These are phyloP conservation scores for Moesziomyces antarcticus DNA, from an alignment of 1,284 basidiomycete species.

Conservation along the genomic window DNA sequence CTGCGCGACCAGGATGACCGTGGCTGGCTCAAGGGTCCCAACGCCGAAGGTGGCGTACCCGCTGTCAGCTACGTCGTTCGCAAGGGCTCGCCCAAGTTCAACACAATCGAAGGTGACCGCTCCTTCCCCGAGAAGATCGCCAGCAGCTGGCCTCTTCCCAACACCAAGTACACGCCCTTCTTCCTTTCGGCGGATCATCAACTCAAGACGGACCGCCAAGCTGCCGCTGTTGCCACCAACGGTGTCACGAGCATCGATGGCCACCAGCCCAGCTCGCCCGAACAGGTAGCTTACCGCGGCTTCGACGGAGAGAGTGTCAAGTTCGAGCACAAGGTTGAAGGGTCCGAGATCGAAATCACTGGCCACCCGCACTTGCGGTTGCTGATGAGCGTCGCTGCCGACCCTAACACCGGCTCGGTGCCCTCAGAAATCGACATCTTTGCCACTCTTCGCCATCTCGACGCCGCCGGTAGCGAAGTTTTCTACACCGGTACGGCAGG, in stretches of 20 bases:
- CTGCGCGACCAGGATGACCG: conserved; percentile 53
- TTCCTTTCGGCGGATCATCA: conserved; percentile 44
- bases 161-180: conserved; percentile 58
- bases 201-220: conserved; percentile 4
- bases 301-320: conserved; percentile 18
- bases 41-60: conserved; percentile 47
- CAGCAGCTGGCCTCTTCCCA: conserved; percentile 62
- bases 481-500: conserved; percentile 67
- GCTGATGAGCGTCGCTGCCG: conserved; percentile 40
- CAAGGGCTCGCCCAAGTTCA: conserved; percentile 66
- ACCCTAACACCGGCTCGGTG: conserved; percentile 19
- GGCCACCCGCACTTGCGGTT: conserved; percentile 63
- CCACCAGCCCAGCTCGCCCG: conserved; percentile 1
- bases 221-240: conserved; percentile 22
- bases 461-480: conserved; percentile 63
- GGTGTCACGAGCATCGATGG: conserved; percentile 12
- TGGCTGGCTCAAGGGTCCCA: conserved; percentile 63
- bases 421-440: conserved; percentile 67
- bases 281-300: conserved; percentile 12
- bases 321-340: conserved; percentile 12
- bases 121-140: conserved; percentile 54
- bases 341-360: conserved; percentile 58
- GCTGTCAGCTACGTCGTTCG: conserved; percentile 63
- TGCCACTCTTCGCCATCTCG: conserved; percentile 65
- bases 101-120: conserved; percentile 63